Base-by-base conservation (phyloP, 352 stramenopile genomes). In the Phytophthora macrochlamydospora region DNA sequence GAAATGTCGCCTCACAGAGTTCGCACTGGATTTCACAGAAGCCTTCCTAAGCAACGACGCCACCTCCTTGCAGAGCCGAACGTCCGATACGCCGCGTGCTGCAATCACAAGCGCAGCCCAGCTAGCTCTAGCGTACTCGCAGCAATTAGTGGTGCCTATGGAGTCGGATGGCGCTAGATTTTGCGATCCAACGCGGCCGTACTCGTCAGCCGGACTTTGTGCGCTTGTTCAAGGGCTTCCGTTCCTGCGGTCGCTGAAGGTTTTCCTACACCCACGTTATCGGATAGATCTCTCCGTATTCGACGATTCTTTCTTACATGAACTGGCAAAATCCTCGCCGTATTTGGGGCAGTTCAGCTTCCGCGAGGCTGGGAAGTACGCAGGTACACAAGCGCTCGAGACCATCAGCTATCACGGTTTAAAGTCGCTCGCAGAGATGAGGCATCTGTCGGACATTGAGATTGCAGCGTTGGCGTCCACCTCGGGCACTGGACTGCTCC, bases 231-330 rank as follows among this genome's bases (percentile, higher is more conserved):
- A 57, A 1, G 75, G 75, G 0, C 33, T 83, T 12, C 75, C 75
- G 28, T 81, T 70, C 49, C 56, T 82, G 38, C 67, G 60, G 3
- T 62, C 57, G 1, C 51, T 80, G 29, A 77, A 82, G 40, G 71
- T 84, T 2, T 76, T 71, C 33, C 30, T 82, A 13, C 76, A 81
- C 38, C 73, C 76, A 24, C 63, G 61, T 0, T 31, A 59, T 66
- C 70, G 73, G 31, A 78, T 84, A 40, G 62, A 84, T 32, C 54
- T 82, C 4, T 64, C 75, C 43, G 53, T 84, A 2, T 84, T 84
- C 40, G 71, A 71, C 43, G 73, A 84, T 30, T 18, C 56, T 28
- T 81, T 84, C n/a, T 46, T 79, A 18, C 46, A 46, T 2, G 49
- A 70, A 14, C n/a, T 84, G 1, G 57, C 67, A 0, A 55, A 59